phyloP scores from a whole-genome alignment of 139 green algal genomes.

The Chlamydomonas sphaeroides region DNA sequence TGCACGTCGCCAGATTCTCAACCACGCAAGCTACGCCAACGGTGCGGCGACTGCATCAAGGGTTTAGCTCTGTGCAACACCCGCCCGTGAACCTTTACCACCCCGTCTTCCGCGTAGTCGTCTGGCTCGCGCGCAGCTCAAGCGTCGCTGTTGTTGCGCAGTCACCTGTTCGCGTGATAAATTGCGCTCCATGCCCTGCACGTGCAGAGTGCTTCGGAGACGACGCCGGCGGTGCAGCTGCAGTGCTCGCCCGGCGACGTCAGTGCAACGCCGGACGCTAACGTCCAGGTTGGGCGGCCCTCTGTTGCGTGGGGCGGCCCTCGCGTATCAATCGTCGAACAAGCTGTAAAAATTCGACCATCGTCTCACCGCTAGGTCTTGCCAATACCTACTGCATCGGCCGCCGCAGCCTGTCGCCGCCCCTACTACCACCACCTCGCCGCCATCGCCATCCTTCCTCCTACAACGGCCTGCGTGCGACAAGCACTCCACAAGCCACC shows the following conservation, averaged over 20 bases:
- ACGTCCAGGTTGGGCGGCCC: constrained; percentile 15
- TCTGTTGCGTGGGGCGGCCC: not conserved
- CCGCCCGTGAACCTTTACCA: too few species aligned
- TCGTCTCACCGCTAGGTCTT: not conserved
- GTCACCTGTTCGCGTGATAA: too few species aligned
- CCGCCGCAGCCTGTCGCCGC: not conserved
- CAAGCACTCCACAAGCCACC: not conserved
- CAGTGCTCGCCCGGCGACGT: not conserved
- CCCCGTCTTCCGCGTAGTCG: too few species aligned
- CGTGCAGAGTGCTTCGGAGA: too few species aligned
- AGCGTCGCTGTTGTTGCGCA: too few species aligned
- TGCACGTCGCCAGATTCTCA: too few species aligned
- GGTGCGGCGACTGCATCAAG: too few species aligned
- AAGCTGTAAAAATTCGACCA: not conserved
- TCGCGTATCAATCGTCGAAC: not conserved
- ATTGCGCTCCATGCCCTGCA: too few species aligned
- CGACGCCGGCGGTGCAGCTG: constrained; percentile 16
- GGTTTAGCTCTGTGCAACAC: too few species aligned
- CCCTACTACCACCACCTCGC: not conserved
- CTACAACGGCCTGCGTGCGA: not conserved
- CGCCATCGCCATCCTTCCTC: not conserved
- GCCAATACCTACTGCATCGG: not conserved
- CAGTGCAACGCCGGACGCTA: not conserved
- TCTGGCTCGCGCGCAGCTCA: too few species aligned
- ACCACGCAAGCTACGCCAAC: too few species aligned